These are phyloP conservation scores for Cynara cardunculus DNA, from an alignment of 129 eudicot species.

Conservation along the genomic window DNA sequence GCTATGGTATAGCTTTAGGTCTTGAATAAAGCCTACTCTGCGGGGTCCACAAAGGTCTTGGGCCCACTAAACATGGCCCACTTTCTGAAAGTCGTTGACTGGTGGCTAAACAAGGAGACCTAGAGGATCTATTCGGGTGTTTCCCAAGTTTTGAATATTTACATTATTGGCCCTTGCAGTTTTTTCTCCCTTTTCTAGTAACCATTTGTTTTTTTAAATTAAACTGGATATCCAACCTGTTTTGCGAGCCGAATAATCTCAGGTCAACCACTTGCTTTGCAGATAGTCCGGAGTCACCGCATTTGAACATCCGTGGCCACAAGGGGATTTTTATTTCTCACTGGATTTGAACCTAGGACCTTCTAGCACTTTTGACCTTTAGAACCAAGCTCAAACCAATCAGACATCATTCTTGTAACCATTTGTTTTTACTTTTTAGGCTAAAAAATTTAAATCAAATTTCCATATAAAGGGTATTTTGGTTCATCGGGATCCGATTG, in stretches of 20 bases:
- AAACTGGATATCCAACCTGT: too few species aligned
- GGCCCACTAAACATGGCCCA: constrained; percentile 7
- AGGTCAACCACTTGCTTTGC: too few species aligned
- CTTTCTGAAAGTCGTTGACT: constrained; percentile 18
- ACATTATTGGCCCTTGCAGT: neutral
- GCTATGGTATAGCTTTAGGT: neutral
- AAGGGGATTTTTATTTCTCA: too few species aligned
- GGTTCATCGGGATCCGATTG: neutral
- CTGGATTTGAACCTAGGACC: too few species aligned
- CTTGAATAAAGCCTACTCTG: neutral
- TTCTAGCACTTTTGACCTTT: too few species aligned
- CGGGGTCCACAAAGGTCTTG: neutral
- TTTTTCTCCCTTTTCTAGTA: neutral
- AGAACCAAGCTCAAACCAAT: too few species aligned
- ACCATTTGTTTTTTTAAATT: too few species aligned
- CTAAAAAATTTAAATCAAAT: neutral
- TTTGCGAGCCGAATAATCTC: too few species aligned
- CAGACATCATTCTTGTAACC: too few species aligned
- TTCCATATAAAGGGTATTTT: too few species aligned
- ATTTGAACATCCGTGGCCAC: too few species aligned
- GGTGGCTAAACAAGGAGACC: neutral
- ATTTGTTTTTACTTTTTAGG: neutral
- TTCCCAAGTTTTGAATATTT: neutral
- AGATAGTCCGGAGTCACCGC: too few species aligned
- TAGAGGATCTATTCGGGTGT: neutral